Evolutionary conservation across 2,329 filamentous ascomycete species (phyloP).

Genomic region (Fusarium chlamydosporum): DNA sequence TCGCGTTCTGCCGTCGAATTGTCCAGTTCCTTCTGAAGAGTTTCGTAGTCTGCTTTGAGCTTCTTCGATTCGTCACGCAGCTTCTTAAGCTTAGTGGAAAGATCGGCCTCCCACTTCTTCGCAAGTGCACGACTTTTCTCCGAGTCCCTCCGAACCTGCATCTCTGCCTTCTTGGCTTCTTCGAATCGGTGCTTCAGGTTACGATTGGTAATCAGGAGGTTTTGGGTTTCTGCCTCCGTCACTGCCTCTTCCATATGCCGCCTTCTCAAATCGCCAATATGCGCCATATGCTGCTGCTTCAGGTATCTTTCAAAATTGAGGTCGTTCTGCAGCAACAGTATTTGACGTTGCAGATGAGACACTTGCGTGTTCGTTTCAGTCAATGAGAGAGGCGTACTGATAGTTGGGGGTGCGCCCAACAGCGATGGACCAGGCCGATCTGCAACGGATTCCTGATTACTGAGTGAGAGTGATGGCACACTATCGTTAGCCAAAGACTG

Average conservation of each 20-base stretch:
- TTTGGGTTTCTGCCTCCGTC: constrained; percentile 85
- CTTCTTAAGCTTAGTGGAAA: constrained; percentile 74
- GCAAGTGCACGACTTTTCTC: constrained; percentile 79
- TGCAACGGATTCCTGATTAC: constrained; percentile 62
- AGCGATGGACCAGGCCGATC: constrained; percentile 56
- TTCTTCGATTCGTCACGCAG: constrained; percentile 79
- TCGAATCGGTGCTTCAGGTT: constrained; percentile 79
- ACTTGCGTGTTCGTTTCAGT: constrained; percentile 58
- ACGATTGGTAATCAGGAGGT: constrained; percentile 82
- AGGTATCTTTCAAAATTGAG: constrained; percentile 87
- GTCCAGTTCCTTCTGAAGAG: constrained; percentile 70
- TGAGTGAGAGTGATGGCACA: constrained; percentile 66
- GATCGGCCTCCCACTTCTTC: constrained; percentile 83
- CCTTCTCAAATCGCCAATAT: constrained; percentile 83
- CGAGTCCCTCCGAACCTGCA: constrained; percentile 78
- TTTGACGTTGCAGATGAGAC: constrained; percentile 76
- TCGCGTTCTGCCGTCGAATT: constrained; percentile 72
- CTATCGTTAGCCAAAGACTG: constrained; percentile 71
- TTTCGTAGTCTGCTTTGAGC: constrained; percentile 70
- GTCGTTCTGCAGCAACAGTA: constrained; percentile 83
- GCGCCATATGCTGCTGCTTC: constrained; percentile 85
- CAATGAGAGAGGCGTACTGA: constrained; percentile 51
- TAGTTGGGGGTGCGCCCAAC: constrained; percentile 49
- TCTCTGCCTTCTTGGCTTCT: constrained; percentile 78
- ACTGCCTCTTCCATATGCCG: constrained; percentile 82